Base-by-base conservation (phyloP, 1,284 basidiomycete genomes). In the Grifola frondosa region DNA sequence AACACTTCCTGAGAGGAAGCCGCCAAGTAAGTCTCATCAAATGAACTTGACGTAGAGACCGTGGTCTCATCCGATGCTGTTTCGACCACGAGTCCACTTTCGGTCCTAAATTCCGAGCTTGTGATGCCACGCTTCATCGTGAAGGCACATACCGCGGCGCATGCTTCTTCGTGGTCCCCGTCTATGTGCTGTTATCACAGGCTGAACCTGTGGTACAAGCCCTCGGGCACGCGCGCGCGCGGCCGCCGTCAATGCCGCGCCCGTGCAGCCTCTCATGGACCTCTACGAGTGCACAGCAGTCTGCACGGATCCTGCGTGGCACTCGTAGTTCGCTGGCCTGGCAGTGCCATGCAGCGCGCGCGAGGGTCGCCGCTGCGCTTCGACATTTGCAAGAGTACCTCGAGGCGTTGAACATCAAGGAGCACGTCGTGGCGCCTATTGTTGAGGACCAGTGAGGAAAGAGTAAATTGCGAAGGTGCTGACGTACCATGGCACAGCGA, bases 11-110 rank as follows among this genome's bases (percentile, higher is more conserved):
- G 69, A 30, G 73, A 76, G 56, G 71, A 75, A 57, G 78, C 78
- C 20, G 70, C 76, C 25, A 81, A 81, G 78, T 79, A 53, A 49
- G 72, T 62, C 17, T 21, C 21, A n/a, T n/a, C n/a, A n/a, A n/a
- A n/a, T n/a, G n/a, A n/a, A n/a, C n/a, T n/a, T n/a, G n/a, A n/a
- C n/a, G n/a, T n/a, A n/a, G n/a, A n/a, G n/a, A n/a, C n/a, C n/a
- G n/a, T n/a, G n/a, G n/a, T n/a, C n/a, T n/a, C n/a, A n/a, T 17
- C 48, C 80, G 79, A 52, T 78, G 75, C 53, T n/a, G 80, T 81
- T 77, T 78, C 78, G 5, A 74, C 78, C 20, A 74, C 79, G 1
- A 73, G 71, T 1, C 78, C 6, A 56, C 65, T n/a, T 76, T 72
- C 53, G 70, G 70, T 77, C 22, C 61, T 74, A 0, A 79, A 78